Percentiles rank a stretch among this genome's conserved stretches.
phyloP scores from a whole-genome alignment of 2,329 filamentous ascomycete species.

The Corniculantispora saksenae region DNA sequence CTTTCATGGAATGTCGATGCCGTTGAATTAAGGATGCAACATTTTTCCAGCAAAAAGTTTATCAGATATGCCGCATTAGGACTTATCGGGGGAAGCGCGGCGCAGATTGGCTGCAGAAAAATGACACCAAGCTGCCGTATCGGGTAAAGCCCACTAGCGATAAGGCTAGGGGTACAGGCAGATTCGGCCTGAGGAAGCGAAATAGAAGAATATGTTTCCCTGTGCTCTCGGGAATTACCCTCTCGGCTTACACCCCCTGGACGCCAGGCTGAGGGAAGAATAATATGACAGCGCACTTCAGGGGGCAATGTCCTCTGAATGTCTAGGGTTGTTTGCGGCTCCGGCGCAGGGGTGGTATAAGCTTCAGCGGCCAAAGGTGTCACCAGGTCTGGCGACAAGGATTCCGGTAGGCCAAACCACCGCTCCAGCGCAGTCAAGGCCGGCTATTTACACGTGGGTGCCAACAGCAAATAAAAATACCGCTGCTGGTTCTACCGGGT shows the following conservation, averaged over 20 bases:
- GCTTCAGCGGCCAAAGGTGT: not conserved
- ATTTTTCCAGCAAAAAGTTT: slow-evolving; percentile 6
- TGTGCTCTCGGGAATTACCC: slow-evolving; percentile 10
- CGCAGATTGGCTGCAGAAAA: slow-evolving; percentile 15
- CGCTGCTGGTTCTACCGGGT: not conserved
- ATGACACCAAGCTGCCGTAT: slow-evolving; percentile 9
- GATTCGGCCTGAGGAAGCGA: slow-evolving; percentile 20
- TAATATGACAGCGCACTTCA: not conserved
- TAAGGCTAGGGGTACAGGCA: slow-evolving; percentile 15
- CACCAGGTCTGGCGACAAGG: not conserved
- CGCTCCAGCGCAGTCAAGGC: not conserved
- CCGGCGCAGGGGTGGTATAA: not conserved
- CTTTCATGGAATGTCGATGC: slow-evolving; percentile 12
- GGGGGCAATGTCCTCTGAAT: not conserved
- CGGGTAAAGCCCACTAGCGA: slow-evolving; percentile 15
- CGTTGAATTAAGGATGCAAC: slow-evolving; percentile 19
- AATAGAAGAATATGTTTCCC: not conserved
- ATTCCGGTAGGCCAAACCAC: not conserved
- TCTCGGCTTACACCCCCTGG: not conserved
- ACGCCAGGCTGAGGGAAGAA: not conserved
- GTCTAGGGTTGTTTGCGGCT: not conserved
- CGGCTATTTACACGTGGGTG: slow-evolving; percentile 8
- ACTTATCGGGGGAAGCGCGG: slow-evolving; percentile 15
- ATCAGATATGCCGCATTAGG: slow-evolving; percentile 21
- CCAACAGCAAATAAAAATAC: slow-evolving; percentile 13